Conservation (phyloP, 2,329 filamentous ascomycete genomes). For the Talaromyces sp. region DNA sequence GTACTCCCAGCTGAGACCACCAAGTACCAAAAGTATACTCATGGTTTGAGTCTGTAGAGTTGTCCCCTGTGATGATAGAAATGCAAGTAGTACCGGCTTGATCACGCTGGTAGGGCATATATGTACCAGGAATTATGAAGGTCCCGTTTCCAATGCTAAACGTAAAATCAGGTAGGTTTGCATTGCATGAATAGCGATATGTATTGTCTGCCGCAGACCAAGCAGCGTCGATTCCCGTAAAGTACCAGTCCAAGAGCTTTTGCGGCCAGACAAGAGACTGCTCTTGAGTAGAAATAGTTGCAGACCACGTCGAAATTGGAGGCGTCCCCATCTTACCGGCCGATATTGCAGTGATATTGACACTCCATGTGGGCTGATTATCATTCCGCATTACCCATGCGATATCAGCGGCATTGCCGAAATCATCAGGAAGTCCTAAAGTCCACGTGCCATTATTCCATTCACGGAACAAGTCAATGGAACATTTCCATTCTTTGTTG, state of each 20-base stretch:
- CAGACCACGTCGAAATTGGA: neutral
- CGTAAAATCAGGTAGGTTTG: neutral
- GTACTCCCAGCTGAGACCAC: neutral
- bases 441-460: neutral
- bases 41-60: constrained; percentile 1
- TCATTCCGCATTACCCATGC: neutral
- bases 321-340: neutral
- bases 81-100: neutral
- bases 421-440: neutral
- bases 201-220: neutral
- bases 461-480: too few relatives aligned
- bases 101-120: constrained; percentile 4
- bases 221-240: neutral
- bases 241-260: neutral
- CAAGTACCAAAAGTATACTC: neutral
- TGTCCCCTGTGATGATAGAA: neutral
- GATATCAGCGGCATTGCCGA: neutral
- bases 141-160: neutral
- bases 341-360: constrained; percentile 8
- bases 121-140: neutral
- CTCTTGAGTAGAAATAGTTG: constrained; percentile 1
- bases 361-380: constrained; percentile 1
- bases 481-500: too few relatives aligned
- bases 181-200: neutral
- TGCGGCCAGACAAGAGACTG: neutral